Percentiles rank a stretch among this genome's conserved stretches.
Conservation (phyloP, 179 eudicot genomes). For the Beta lomatogona region DNA sequence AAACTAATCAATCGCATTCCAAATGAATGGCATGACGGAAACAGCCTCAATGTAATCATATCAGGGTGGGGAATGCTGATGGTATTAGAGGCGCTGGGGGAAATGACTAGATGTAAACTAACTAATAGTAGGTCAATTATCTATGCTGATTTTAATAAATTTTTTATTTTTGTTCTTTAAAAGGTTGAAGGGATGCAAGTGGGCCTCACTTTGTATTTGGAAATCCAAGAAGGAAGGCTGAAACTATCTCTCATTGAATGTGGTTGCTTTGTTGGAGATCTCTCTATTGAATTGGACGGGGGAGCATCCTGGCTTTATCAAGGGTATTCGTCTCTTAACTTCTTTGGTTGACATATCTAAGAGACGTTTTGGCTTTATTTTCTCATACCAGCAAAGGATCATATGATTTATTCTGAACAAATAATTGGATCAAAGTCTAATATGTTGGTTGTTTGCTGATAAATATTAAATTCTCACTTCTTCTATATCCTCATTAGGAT, state of each 20-base stretch:
- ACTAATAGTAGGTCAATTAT: not conserved
- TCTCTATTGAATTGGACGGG: slow-evolving; percentile 72
- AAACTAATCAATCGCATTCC: too few relatives aligned
- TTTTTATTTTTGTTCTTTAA: slow-evolving; percentile 28
- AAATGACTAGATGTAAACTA: not conserved
- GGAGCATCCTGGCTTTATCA: slow-evolving; percentile 99
- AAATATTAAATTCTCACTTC: not conserved
- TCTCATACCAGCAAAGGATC: not conserved
- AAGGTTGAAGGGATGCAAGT: slow-evolving; percentile 94
- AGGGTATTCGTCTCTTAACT: slow-evolving; percentile 56
- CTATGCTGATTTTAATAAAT: not conserved
- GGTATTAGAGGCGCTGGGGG: too few relatives aligned
- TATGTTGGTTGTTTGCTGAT: not conserved
- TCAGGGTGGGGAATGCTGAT: too few relatives aligned
- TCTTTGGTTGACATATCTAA: not conserved
- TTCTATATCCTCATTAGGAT: slow-evolving; percentile 47
- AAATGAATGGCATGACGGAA: too few relatives aligned
- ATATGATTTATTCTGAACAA: not conserved
- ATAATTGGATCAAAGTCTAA: not conserved
- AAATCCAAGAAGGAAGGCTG: slow-evolving; percentile 60
- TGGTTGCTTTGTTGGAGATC: slow-evolving; percentile 76
- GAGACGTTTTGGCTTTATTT: not conserved
- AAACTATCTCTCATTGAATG: slow-evolving; percentile 66
- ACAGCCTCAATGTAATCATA: too few relatives aligned
- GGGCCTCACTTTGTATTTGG: slow-evolving; percentile 69